Conservation (phyloP, 257 asterid species). For the Salvia splendens region DNA sequence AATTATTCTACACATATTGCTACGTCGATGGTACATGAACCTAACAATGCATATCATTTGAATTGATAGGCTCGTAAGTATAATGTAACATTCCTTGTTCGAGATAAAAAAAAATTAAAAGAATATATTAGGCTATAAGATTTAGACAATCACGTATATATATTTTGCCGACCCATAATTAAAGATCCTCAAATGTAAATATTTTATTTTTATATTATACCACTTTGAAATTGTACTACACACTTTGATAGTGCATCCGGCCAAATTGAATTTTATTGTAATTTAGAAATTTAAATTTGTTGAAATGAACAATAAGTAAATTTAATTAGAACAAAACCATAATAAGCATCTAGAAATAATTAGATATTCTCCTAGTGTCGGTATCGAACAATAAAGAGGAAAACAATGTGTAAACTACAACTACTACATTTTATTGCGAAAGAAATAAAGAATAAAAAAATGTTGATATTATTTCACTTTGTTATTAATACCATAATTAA, state of each 20-base stretch:
- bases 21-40: constrained; percentile 26
- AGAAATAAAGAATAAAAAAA: not conserved
- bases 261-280: too few species aligned
- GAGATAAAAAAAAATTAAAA: not conserved
- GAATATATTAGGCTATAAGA: not conserved
- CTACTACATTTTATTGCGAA: not conserved
- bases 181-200: not conserved
- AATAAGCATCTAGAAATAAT: too few species aligned
- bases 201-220: too few species aligned
- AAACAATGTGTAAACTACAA: not conserved
- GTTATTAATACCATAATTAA: not conserved
- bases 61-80: constrained; percentile 23
- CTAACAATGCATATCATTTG: constrained; percentile 19
- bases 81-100: not conserved
- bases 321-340: not conserved
- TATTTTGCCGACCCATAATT: not conserved
- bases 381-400: not conserved
- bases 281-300: too few species aligned
- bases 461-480: not conserved
- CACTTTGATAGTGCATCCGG: too few species aligned
- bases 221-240: not conserved
- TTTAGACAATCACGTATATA: not conserved
- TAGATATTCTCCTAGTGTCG: not conserved
- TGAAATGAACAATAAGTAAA: too few species aligned
- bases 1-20: constrained; percentile 21